phyloP scores from a whole-genome alignment of 768 basidiomycete genomes.

The Kwoniella dendrophila region DNA sequence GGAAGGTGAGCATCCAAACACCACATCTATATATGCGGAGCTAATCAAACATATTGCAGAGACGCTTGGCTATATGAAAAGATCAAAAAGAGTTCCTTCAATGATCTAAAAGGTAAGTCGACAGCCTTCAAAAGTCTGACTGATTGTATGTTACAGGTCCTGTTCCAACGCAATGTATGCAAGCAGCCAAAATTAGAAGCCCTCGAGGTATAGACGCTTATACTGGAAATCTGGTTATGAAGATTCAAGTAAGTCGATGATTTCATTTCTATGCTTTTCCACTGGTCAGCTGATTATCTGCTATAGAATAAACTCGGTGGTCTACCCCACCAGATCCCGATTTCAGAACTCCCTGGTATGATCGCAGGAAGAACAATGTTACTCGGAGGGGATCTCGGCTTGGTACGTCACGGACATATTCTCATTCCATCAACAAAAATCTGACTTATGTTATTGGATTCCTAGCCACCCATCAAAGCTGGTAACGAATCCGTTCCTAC shows the following conservation, averaged over 20 bases:
- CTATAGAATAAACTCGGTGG: slow-evolving; percentile 53
- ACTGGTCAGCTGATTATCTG: not conserved
- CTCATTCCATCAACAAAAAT: not conserved
- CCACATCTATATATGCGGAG: not conserved
- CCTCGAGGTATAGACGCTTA: slow-evolving; percentile 48
- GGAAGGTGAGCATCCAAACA: slow-evolving; percentile 46
- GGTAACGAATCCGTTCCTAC: slow-evolving; percentile 46
- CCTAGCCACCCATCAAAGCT: slow-evolving; percentile 48
- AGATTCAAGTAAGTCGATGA: slow-evolving; percentile 44
- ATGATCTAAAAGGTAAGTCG: slow-evolving; percentile 38
- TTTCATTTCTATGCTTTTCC: not conserved
- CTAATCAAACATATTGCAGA: slow-evolving; percentile 17
- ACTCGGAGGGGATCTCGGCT: slow-evolving; percentile 53
- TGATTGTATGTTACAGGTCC: slow-evolving; percentile 27
- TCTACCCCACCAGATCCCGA: slow-evolving; percentile 48
- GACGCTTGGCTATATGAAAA: slow-evolving; percentile 52
- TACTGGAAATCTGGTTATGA: slow-evolving; percentile 52
- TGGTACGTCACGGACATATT: slow-evolving; percentile 4
- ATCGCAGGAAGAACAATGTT: slow-evolving; percentile 51
- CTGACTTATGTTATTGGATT: not conserved
- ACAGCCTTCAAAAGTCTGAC: not conserved
- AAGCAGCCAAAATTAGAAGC: slow-evolving; percentile 48
- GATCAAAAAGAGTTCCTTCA: slow-evolving; percentile 51
- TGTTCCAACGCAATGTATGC: slow-evolving; percentile 55
- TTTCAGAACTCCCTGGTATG: slow-evolving; percentile 45